Percentiles rank a stretch among this genome's conserved stretches.
These are phyloP conservation scores for Ilex aquifolium DNA, from an alignment of 257 asterid species.

Conservation along the genomic window DNA sequence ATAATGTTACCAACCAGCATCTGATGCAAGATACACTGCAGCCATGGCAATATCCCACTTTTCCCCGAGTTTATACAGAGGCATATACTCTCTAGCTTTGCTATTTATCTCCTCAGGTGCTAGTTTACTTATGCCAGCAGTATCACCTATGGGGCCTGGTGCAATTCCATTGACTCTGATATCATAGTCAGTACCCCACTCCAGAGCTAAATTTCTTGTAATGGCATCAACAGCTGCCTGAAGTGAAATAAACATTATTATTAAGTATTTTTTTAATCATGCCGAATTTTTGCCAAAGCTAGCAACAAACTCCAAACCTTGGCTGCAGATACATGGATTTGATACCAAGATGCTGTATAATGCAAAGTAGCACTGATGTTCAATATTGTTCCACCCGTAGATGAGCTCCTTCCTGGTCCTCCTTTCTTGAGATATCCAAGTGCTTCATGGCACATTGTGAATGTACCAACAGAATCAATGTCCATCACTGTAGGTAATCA, in stretches of 20 bases:
- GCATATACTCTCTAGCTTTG: constrained; percentile 33
- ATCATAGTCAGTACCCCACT: constrained; percentile 89
- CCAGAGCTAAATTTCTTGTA: constrained; percentile 78
- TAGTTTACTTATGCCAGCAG: constrained; percentile 73
- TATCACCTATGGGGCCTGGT: constrained; percentile 84
- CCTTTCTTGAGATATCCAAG: constrained; percentile 64
- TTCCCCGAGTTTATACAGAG: constrained; percentile 69
- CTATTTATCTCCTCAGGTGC: constrained; percentile 51
- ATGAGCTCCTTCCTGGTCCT: constrained; percentile 48
- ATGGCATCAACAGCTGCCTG: constrained; percentile 87
- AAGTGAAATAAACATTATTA: not conserved
- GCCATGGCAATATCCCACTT: constrained; percentile 97
- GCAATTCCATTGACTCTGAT: constrained; percentile 83
- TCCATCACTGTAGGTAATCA: constrained; percentile 54
- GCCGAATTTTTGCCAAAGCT: not conserved
- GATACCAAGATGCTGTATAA: constrained; percentile 91
- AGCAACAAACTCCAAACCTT: constrained; percentile 47
- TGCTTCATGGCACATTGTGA: constrained; percentile 87
- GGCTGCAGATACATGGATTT: constrained; percentile 88
- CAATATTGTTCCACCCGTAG: constrained; percentile 69
- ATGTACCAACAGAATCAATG: constrained; percentile 93
- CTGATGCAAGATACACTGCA: constrained; percentile 75
- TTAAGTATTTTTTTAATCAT: not conserved
- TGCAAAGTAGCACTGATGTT: constrained; percentile 90
- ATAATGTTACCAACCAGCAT: constrained; percentile 55